Evolutionary conservation across 805 yeast species (phyloP).

Genomic region (Aciculoconidium aculeatum): DNA sequence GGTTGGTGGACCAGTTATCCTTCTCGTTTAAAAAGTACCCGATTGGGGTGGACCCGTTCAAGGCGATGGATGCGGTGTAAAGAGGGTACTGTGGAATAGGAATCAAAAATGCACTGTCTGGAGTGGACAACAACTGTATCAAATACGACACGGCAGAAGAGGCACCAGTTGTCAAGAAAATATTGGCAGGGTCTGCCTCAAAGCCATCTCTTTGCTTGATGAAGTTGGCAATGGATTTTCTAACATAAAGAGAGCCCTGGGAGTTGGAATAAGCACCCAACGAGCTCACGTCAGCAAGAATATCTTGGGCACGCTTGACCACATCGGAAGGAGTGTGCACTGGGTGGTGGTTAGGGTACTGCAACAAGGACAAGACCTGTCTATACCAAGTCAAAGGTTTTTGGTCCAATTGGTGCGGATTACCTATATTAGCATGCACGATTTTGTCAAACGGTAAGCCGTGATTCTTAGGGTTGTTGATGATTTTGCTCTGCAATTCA

Average conservation of each 20-base stretch:
- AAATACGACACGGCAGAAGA: conserved; percentile 86
- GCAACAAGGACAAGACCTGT: conserved; percentile 79
- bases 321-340: conserved; percentile 59
- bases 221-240: conserved; percentile 77
- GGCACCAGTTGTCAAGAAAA: conserved; percentile 90
- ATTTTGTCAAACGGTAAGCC: conserved; percentile 73
- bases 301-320: conserved; percentile 55
- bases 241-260: conserved; percentile 71
- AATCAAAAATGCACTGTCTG: conserved; percentile 70
- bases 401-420: conserved; percentile 96
- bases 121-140: conserved; percentile 60
- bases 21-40: conserved; percentile 84
- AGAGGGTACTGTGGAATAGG: conserved; percentile 99
- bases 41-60: conserved; percentile 75
- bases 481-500: conserved; percentile 57
- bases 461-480: conserved; percentile 41
- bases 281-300: conserved; percentile 65
- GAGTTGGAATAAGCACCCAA: conserved; percentile 95
- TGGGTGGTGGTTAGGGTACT: conserved; percentile 59
- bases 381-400: conserved; percentile 93
- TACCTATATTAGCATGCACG: conserved; percentile 91
- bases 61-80: conserved; percentile 89
- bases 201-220: conserved; percentile 73
- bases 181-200: conserved; percentile 58
- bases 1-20: conserved; percentile 77